These are phyloP conservation scores for Yamadazyma jaroonii DNA, from an alignment of 1,139 yeast species.

Conservation along the genomic window DNA sequence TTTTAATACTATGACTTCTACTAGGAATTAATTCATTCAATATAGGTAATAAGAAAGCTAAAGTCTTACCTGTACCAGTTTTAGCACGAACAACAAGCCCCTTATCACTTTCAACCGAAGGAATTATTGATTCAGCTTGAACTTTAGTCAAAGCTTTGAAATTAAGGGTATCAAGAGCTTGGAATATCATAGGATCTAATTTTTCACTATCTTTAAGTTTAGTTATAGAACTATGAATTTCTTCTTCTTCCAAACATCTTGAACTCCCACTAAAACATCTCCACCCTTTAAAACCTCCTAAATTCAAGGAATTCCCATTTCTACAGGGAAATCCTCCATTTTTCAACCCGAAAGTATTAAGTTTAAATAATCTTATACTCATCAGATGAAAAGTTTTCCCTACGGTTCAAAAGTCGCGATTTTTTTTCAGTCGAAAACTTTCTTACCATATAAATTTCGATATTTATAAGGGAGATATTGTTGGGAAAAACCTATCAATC, in stretches of 20 bases:
- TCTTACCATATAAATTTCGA: constrained; percentile 1
- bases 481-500: not conserved
- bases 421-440: not conserved
- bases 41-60: constrained; percentile 82
- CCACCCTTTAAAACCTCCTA: too few species aligned
- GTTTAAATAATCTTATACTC: constrained; percentile 1
- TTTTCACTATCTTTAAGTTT: constrained; percentile 13
- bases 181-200: constrained; percentile 16
- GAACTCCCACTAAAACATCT: not conserved
- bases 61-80: constrained; percentile 95
- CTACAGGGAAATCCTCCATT: too few species aligned
- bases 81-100: constrained; percentile 87
- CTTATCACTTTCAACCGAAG: constrained; percentile 52
- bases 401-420: constrained; percentile 1
- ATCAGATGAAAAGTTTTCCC: constrained; percentile 1
- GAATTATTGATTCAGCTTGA: constrained; percentile 70
- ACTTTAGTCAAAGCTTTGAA: constrained; percentile 67
- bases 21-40: constrained; percentile 28
- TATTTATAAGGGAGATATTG: not conserved
- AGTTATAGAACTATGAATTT: constrained; percentile 11
- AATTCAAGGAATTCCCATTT: too few species aligned
- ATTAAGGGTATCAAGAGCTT: constrained; percentile 39
- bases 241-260: constrained; percentile 6
- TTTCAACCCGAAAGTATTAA: too few species aligned
- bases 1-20: constrained; percentile 12